Evolutionary conservation across 495 filamentous ascomycete genomes (phyloP), one percentile per base, ranked within the genome.

Genomic region (Aspergillus avenaceus): DNA sequence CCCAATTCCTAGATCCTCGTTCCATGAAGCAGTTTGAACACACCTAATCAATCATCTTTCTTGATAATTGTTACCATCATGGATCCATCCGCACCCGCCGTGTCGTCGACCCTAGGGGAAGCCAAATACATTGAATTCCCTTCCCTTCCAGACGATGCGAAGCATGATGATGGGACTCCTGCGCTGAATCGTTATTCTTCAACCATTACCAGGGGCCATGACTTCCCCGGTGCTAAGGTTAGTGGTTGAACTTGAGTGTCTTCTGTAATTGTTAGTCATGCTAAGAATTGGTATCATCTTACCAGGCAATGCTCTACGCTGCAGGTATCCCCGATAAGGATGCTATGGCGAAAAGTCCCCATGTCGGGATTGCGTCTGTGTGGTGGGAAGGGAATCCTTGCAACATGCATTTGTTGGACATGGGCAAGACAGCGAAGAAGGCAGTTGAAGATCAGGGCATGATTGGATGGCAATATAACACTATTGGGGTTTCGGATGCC

Each of bases 331-430:
- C 91, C 12, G 77, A 90, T 58, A 76, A 81, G 57, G 78, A 92
- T 24, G 79, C 86, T 55, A 96, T 97, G 90, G 88, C 90, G 64
- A 93, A 80, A 46, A 85, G 84, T 45, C 90, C 92, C 6, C 93
- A 98, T 50, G 88, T 98, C 11, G 93, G 93, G 51, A 71, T 86
- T 59, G 86, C 91, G 6, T 89, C 88, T 5, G 90, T 97, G 2
- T 97, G 92, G 91, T 98, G 91, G 91, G 93, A 98, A 67, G 93
- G 93, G 23, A 98, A 98, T 64, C 90, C 93, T 26, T 91, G 87
- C 74, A 90, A 90, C 41, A 80, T 78, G 73, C 75, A 79, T 49
- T 57, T 98, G 63, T 79, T 93, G 52, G 90, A 95, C 41, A 75
- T 98, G 51, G 93, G 85, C 18, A 92, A 88, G 65, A 86, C 84